Conservation (phyloP, 768 basidiomycete species). For the Termitomyces sp. region DNA sequence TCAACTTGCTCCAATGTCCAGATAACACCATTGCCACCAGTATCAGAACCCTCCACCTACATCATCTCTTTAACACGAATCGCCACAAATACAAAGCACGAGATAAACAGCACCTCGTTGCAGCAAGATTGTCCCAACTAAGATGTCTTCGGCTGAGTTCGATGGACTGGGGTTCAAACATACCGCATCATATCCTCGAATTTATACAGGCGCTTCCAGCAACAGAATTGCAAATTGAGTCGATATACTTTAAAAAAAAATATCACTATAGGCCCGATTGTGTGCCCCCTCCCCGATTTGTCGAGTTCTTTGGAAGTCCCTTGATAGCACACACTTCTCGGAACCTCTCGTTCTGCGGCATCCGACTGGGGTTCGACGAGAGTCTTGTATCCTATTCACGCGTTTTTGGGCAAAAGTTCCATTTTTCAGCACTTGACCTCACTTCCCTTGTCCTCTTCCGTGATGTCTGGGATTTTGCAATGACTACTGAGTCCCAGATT, state of each 20-base stretch:
- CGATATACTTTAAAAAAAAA: not conserved
- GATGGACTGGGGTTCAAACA: not conserved
- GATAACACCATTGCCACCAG: too few relatives aligned
- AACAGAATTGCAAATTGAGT: too few relatives aligned
- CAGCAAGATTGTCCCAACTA: not conserved
- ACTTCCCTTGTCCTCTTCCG: not conserved
- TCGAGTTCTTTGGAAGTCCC: not conserved
- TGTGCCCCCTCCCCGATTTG: too few relatives aligned
- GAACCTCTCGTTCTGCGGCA: not conserved
- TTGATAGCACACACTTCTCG: too few relatives aligned
- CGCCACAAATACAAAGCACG: not conserved
- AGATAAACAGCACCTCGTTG: not conserved
- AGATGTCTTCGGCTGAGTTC: too few relatives aligned
- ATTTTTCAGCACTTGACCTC: not conserved
- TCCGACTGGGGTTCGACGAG: not conserved
- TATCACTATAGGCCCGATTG: too few relatives aligned
- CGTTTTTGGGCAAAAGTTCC: not conserved
- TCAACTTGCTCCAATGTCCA: too few relatives aligned
- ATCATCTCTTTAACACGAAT: not conserved
- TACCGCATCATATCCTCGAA: not conserved
- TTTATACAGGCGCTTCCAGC: not conserved
- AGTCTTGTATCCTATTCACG: not conserved
- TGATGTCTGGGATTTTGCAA: not conserved
- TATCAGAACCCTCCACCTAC: too few relatives aligned
- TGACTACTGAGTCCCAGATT: not conserved